Conservation (phyloP, 2,329 filamentous ascomycete species). For the Orbilia quercus region DNA sequence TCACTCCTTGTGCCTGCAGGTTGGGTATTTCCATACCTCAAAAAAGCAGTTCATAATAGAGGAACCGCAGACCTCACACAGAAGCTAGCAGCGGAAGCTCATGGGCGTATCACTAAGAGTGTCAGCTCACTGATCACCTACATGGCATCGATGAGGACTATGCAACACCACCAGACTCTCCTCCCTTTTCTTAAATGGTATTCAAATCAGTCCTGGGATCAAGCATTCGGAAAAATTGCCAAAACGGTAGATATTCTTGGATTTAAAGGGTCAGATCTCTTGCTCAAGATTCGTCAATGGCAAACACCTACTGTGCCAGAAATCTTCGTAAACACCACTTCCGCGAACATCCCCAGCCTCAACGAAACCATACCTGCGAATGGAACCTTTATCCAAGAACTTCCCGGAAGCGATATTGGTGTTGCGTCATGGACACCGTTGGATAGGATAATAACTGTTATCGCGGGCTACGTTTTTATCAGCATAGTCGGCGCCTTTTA, state of each 20-base stretch:
- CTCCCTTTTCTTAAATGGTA: slow-evolving; percentile 36
- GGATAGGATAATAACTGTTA: slow-evolving; percentile 77
- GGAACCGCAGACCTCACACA: slow-evolving; percentile 56
- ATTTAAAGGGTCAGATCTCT: slow-evolving; percentile 35
- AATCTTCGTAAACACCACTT: slow-evolving; percentile 14
- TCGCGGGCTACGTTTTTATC: slow-evolving; percentile 82
- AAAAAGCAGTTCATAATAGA: slow-evolving; percentile 49
- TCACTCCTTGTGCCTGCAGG: slow-evolving; percentile 54
- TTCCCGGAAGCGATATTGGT: slow-evolving; percentile 4
- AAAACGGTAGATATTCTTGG: slow-evolving; percentile 32
- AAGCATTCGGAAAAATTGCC: slow-evolving; percentile 26
- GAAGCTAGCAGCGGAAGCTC: slow-evolving; percentile 57
- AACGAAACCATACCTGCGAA: slow-evolving; percentile 26
- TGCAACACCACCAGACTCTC: slow-evolving; percentile 24
- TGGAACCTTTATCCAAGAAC: slow-evolving; percentile 36
- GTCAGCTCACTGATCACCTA: slow-evolving; percentile 33
- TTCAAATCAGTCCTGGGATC: slow-evolving; percentile 25
- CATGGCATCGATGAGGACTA: slow-evolving; percentile 34
- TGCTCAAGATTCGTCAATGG: slow-evolving; percentile 30
- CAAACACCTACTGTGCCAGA: slow-evolving; percentile 26
- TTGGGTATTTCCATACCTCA: slow-evolving; percentile 57
- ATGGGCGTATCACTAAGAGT: slow-evolving; percentile 58
- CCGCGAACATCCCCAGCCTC: neutral
- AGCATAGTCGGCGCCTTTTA: slow-evolving; percentile 81
- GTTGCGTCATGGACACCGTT: slow-evolving; percentile 64